These are phyloP conservation scores for Helicostylum pulchrum DNA, from an alignment of 192 early-diverging fungal genomes.

Conservation along the genomic window DNA sequence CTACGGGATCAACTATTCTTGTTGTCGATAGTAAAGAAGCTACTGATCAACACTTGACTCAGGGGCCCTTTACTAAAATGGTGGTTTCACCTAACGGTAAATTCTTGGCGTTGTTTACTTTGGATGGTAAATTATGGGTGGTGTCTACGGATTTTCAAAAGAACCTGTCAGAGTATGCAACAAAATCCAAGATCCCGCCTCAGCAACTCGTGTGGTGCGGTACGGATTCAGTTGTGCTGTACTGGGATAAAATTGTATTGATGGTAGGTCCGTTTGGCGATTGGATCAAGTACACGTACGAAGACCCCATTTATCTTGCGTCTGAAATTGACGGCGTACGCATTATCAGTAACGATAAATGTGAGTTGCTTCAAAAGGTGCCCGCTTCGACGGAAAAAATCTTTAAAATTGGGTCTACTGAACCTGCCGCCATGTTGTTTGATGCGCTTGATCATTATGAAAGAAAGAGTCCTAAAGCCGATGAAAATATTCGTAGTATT, in stretches of 20 bases:
- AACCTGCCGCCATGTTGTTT: slow-evolving; percentile 88
- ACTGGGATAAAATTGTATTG: slow-evolving; percentile 78
- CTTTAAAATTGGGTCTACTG: slow-evolving; percentile 94
- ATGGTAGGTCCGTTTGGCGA: slow-evolving; percentile 95
- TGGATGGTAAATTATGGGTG: slow-evolving; percentile 79
- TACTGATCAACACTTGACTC: slow-evolving; percentile 81
- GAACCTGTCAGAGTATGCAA: slow-evolving; percentile 82
- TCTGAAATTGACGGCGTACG: slow-evolving; percentile 92
- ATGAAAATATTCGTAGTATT: slow-evolving; percentile 93
- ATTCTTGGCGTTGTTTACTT: slow-evolving; percentile 82
- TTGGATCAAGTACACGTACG: slow-evolving; percentile 75
- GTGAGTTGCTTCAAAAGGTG: slow-evolving; percentile 87
- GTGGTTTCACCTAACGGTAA: slow-evolving; percentile 94
- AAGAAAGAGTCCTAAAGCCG: slow-evolving; percentile 72
- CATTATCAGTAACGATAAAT: slow-evolving; percentile 78
- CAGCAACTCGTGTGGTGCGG: slow-evolving; percentile 88
- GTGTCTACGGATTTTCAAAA: slow-evolving; percentile 95
- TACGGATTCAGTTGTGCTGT: slow-evolving; percentile 86
- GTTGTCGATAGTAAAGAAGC: slow-evolving; percentile 74
- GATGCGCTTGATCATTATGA: slow-evolving; percentile 75
- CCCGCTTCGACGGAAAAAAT: slow-evolving; percentile 79
- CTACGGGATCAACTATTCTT: slow-evolving; percentile 74
- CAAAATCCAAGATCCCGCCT: slow-evolving; percentile 61
- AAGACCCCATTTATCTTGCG: slow-evolving; percentile 76
- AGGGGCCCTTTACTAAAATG: slow-evolving; percentile 89